These are phyloP conservation scores for Lachnellula subtilissima DNA, from an alignment of 2,329 filamentous ascomycete genomes.

Conservation along the genomic window DNA sequence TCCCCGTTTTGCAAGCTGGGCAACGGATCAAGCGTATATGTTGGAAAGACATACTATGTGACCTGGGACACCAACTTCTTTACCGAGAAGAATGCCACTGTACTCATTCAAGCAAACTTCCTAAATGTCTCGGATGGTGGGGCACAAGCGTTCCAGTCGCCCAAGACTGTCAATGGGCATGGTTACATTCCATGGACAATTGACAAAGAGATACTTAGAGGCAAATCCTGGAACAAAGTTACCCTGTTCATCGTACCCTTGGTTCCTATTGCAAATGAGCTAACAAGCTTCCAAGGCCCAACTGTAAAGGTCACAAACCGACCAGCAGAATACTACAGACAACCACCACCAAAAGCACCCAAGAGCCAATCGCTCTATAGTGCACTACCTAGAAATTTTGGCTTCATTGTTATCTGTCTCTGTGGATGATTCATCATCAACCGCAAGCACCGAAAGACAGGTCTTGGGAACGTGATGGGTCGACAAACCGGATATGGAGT, in stretches of 20 bases:
- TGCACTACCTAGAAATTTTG: conserved; percentile 26
- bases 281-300: conserved; percentile 18
- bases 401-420: conserved; percentile 23
- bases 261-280: conserved; percentile 13
- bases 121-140: conserved; percentile 24
- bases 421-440: conserved; percentile 23
- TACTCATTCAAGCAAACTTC: conserved; percentile 28
- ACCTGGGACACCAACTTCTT: conserved; percentile 29
- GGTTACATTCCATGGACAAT: conserved; percentile 27
- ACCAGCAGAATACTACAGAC: conserved; percentile 19
- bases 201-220: conserved; percentile 22
- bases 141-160: conserved; percentile 26
- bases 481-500: conserved; percentile 26
- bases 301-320: conserved; percentile 22
- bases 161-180: conserved; percentile 11
- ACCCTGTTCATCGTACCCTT: conserved; percentile 23
- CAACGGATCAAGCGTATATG: conserved; percentile 27
- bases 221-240: conserved; percentile 23
- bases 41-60: conserved; percentile 29
- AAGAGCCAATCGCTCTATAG: conserved; percentile 26
- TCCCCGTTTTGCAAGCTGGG: conserved; percentile 28
- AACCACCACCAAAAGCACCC: conserved; percentile 16
- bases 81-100: conserved; percentile 19
- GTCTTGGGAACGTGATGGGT: conserved; percentile 30
- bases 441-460: conserved; percentile 24